Evolutionary conservation across 1,284 basidiomycete species (phyloP), one percentile per base, ranked within the genome.

Genomic region (Butyriboletus regius): DNA sequence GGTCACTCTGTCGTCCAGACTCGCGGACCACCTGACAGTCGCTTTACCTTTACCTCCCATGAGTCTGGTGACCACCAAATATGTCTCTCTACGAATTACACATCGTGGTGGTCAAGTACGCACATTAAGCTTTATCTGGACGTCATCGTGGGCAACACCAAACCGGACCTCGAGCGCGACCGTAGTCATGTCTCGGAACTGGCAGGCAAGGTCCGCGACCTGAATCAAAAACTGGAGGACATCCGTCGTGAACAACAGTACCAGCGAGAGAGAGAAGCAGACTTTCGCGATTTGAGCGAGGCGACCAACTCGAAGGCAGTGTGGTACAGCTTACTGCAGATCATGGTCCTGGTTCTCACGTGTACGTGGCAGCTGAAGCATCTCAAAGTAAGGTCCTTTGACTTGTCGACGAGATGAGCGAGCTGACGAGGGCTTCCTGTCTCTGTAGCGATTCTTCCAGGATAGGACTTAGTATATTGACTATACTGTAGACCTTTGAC

Each of bases 21-120:
- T 3, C 84, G 83, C 15, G 96, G 95, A 1, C 88, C 92, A 7
- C 75, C 83, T 7, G 88, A 96, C 49, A 89, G 95, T 43, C 83
- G 84, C 56, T 98, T 98, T 72, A 98, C 95, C 0, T 98, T 98
- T 67, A 96, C 95, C 17, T 94, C 92, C 3, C 91, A 97, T 70
- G 91, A 95, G 56, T 80, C 93, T 49, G 95, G 94, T 48, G 94
- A 97, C 74, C 96, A 99, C 72, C 83, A 89, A 49, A 96, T 99
- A 67, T 99, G 96, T 68, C 78, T 98, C 46, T 85, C 85, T 13
- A 88, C 91, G 28, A 92, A 94, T 66, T 86, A 91, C 66, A 77
- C 85, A 7, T 82, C 88, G 7, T 93, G 89, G 85, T 88, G 91
- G 70, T 77, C 81, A 45, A 82, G 78, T 51, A 86, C 91, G 1